These are phyloP conservation scores for Euphorbia corollata DNA, from an alignment of 441 rosid species.

Conservation along the genomic window DNA sequence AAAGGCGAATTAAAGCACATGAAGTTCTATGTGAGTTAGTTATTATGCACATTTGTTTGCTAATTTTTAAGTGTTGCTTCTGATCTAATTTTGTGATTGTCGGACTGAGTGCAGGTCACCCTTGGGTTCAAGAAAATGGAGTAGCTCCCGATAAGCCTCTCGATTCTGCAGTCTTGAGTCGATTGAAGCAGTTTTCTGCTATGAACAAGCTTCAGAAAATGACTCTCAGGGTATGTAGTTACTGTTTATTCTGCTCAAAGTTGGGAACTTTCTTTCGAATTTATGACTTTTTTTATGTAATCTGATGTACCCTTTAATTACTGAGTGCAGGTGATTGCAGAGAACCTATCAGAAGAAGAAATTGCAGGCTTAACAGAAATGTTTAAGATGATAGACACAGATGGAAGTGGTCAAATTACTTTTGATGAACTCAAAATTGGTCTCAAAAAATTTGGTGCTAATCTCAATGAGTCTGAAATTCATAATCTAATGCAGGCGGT, in stretches of 20 bases:
- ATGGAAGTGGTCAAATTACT: constrained; percentile 80
- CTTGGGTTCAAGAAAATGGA: constrained; percentile 85
- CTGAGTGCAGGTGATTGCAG: constrained; percentile 64
- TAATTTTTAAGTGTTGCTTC: neutral
- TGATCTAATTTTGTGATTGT: neutral
- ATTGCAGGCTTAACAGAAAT: constrained; percentile 86
- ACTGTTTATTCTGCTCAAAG: neutral
- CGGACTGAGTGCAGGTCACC: constrained; percentile 55
- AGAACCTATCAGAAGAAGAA: constrained; percentile 81
- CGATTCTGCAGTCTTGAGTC: constrained; percentile 77
- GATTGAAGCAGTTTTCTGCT: constrained; percentile 88
- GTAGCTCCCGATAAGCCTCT: constrained; percentile 88
- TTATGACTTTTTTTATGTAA: neutral
- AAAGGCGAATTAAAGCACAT: constrained; percentile 67
- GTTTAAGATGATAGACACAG: constrained; percentile 91
- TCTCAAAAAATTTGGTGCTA: constrained; percentile 71
- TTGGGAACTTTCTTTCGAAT: neutral
- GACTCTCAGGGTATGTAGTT: constrained; percentile 62
- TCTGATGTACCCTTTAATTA: neutral
- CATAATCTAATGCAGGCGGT: constrained; percentile 71
- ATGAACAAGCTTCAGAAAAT: constrained; percentile 95
- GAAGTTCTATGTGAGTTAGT: constrained; percentile 72
- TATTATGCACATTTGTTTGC: neutral
- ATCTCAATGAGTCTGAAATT: constrained; percentile 73
- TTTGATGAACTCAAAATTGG: constrained; percentile 87